phyloP scores from a whole-genome alignment of 345 rosid species.

The Eucalyptus urophylla region DNA sequence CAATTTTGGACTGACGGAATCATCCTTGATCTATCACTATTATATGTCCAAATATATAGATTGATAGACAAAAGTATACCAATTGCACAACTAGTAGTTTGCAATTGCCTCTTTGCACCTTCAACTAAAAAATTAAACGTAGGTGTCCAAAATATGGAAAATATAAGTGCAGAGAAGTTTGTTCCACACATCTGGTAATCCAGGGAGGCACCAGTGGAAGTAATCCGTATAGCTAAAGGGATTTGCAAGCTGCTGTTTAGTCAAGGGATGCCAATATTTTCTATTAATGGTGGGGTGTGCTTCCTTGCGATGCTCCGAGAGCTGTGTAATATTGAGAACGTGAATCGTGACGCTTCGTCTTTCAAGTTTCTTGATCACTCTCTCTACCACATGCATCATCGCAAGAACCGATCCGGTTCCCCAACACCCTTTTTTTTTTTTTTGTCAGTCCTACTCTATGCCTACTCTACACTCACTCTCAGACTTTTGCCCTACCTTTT shows the following conservation, averaged over 20 bases:
- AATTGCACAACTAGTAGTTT: background rate
- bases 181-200: background rate
- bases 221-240: constrained; percentile 27
- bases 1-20: background rate
- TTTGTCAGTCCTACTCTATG: no score
- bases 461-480: no score
- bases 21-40: background rate
- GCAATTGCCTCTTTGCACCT: background rate
- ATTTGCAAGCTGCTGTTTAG: constrained; percentile 26
- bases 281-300: constrained; percentile 57
- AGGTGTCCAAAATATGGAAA: background rate
- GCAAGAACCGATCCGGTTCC: constrained; percentile 34
- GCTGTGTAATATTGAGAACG: constrained; percentile 60
- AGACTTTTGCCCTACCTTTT: no score
- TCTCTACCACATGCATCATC: constrained; percentile 41
- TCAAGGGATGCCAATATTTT: constrained; percentile 54
- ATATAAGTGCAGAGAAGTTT: background rate
- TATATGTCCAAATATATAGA: background rate
- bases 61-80: background rate
- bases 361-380: constrained; percentile 14
- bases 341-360: constrained; percentile 33
- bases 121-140: background rate
- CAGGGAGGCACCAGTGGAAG: background rate
- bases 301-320: constrained; percentile 74
- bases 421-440: background rate